Percentiles rank a stretch among this genome's conserved stretches.
Evolutionary conservation across 2,329 filamentous ascomycete genomes (phyloP).

Genomic region (Cercospora sp.): DNA sequence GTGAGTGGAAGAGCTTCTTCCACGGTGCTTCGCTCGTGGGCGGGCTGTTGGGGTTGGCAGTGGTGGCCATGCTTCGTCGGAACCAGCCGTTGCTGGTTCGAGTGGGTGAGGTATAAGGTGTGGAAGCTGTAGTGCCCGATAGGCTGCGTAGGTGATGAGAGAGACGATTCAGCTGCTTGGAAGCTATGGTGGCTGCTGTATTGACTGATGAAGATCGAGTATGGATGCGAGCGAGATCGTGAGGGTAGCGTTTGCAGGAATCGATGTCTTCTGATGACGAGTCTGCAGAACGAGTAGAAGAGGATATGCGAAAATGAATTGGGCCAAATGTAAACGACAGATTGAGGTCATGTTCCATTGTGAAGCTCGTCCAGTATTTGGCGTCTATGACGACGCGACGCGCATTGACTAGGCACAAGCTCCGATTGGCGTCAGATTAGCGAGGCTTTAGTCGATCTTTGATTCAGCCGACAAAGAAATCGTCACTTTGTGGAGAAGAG

Average conservation of each 20-base stretch:
- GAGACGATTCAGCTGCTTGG: constrained; percentile 27
- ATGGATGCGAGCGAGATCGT: constrained; percentile 1
- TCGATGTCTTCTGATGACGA: constrained; percentile 1
- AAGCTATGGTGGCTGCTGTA: constrained; percentile 36
- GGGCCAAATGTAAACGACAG: constrained; percentile 20
- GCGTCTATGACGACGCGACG: constrained; percentile 21
- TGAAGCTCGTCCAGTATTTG: constrained; percentile 6
- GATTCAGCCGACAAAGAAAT: constrained; percentile 3
- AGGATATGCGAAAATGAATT: constrained; percentile 17
- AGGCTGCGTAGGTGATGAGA: constrained; percentile 44
- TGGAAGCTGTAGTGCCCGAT: constrained; percentile 31
- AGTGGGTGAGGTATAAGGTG: not conserved
- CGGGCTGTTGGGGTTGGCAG: constrained; percentile 41
- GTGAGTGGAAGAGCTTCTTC: constrained; percentile 52
- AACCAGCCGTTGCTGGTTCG: constrained; percentile 9
- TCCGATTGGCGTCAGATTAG: constrained; percentile 8
- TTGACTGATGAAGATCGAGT: not conserved
- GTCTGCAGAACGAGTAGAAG: not conserved
- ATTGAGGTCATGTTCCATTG: constrained; percentile 20
- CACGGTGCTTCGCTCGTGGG: constrained; percentile 50
- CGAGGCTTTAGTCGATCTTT: constrained; percentile 8
- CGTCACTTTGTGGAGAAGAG: not conserved
- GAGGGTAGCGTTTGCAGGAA: constrained; percentile 4
- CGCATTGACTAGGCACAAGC: constrained; percentile 6
- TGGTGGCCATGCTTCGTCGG: constrained; percentile 49